These are phyloP conservation scores for Abrus pulchellus DNA, from an alignment of 306 rosid species.

Conservation along the genomic window DNA sequence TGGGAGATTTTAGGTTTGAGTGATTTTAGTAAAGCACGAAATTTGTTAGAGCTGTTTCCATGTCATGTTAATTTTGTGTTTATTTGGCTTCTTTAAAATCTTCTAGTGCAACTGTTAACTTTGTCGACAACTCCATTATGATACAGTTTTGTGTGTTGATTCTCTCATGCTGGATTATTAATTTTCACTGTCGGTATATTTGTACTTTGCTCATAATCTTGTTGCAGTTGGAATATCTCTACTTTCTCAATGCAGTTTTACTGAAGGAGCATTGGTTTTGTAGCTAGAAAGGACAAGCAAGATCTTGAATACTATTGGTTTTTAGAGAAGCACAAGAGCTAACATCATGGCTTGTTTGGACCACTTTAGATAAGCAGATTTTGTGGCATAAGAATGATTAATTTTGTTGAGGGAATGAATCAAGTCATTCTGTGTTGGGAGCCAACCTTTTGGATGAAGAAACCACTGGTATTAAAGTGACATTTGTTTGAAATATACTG, in stretches of 20 bases:
- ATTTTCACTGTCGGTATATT: neutral
- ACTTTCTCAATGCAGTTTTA: neutral
- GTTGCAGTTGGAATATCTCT: neutral
- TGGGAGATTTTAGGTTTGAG: conserved; percentile 46
- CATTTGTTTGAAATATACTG: neutral
- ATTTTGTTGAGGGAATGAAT: neutral
- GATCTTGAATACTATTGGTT: neutral
- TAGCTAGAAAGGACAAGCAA: neutral
- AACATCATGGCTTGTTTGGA: neutral
- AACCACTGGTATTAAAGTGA: neutral
- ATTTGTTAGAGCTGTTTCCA: conserved; percentile 28
- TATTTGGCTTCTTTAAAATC: conserved; percentile 32
- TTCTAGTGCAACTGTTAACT: conserved; percentile 27
- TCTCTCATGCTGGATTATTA: conserved; percentile 26
- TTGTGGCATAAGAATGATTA: neutral
- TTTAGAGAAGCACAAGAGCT: neutral
- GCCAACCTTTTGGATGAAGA: neutral
- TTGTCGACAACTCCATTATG: conserved; percentile 51
- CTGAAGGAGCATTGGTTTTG: neutral
- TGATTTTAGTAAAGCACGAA: conserved; percentile 29
- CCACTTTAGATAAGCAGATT: neutral
- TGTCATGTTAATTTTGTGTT: conserved; percentile 39
- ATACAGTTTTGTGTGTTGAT: conserved; percentile 52
- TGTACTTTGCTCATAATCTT: neutral
- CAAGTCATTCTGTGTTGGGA: neutral